Percentiles rank a stretch among this genome's conserved stretches.
phyloP scores from a whole-genome alignment of 2,329 filamentous ascomycete species.

The Diplodia sapinea region DNA sequence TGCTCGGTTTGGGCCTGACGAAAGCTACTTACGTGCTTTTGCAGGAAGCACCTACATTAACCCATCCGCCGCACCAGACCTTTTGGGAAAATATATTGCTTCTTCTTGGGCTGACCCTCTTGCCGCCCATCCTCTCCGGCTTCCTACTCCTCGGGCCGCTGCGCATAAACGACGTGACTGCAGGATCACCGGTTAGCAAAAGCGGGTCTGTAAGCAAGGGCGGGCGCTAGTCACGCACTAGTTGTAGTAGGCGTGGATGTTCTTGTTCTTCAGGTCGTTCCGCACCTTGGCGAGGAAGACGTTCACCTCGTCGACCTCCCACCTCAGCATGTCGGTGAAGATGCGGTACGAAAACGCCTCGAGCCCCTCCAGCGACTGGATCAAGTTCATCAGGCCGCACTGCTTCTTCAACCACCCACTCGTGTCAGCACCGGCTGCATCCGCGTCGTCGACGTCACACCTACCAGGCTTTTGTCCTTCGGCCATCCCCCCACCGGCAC shows the following conservation, averaged over 20 bases:
- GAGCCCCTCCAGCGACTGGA: slow-evolving; percentile 50
- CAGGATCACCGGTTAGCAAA: too few species aligned
- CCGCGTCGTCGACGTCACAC: background rate
- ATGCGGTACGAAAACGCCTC: slow-evolving; percentile 52
- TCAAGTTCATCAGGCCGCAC: slow-evolving; percentile 42
- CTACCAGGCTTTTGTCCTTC: slow-evolving; percentile 35
- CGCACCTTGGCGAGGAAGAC: slow-evolving; percentile 44
- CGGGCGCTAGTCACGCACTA: background rate
- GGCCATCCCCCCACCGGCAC: slow-evolving; percentile 41
- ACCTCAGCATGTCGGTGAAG: slow-evolving; percentile 49
- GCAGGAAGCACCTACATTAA: background rate
- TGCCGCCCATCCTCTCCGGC: background rate
- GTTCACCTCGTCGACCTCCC: slow-evolving; percentile 52
- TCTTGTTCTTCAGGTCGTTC: background rate
- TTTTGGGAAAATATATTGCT: background rate
- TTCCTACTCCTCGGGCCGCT: background rate
- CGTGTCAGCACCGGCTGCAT: background rate
- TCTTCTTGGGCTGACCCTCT: background rate
- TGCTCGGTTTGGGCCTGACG: background rate
- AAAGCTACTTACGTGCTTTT: slow-evolving; percentile 1
- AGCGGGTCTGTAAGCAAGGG: background rate
- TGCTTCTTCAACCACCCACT: background rate
- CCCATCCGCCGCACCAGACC: background rate
- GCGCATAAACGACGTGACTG: slow-evolving; percentile 4
- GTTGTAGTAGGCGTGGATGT: background rate